These are phyloP conservation scores for Ceraceosorus guamensis DNA, from an alignment of 1,284 basidiomycete species.

Conservation along the genomic window DNA sequence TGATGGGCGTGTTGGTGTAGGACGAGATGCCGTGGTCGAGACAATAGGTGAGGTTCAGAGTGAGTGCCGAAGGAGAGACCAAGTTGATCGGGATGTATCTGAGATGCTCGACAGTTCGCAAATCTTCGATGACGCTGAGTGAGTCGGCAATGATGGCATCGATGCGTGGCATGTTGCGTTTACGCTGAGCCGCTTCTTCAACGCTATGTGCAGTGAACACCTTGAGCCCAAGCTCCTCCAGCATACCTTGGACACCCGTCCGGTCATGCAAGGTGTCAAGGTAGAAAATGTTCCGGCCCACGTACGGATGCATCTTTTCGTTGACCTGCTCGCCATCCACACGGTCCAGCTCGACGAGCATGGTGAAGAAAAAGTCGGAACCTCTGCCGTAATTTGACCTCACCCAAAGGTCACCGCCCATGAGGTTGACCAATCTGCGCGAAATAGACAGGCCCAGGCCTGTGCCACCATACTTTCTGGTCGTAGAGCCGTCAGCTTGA, in stretches of 20 bases:
- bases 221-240: slow-evolving; percentile 73
- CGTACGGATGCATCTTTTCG: slow-evolving; percentile 45
- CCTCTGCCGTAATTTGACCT: slow-evolving; percentile 81
- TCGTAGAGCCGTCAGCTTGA: slow-evolving; percentile 74
- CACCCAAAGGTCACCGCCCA: slow-evolving; percentile 99
- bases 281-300: slow-evolving; percentile 60
- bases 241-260: slow-evolving; percentile 69
- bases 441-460: slow-evolving; percentile 71
- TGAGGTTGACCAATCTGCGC: slow-evolving; percentile 84
- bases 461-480: slow-evolving; percentile 85
- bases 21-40: slow-evolving; percentile 82
- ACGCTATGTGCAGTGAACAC: slow-evolving; percentile 72
- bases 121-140: slow-evolving; percentile 70
- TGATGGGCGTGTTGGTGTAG: slow-evolving; percentile 83
- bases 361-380: slow-evolving; percentile 94
- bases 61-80: slow-evolving; percentile 56
- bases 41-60: slow-evolving; percentile 55
- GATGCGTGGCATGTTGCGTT: slow-evolving; percentile 69
- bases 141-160: slow-evolving; percentile 95
- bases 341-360: slow-evolving; percentile 51
- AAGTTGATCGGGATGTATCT: slow-evolving; percentile 95
- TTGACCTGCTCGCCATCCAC: slow-evolving; percentile 27
- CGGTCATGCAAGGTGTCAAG: slow-evolving; percentile 76
- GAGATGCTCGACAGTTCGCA: slow-evolving; percentile 86
- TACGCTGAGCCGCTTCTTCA: slow-evolving; percentile 64